A percentile compares a stretch with the other conserved stretches of the same genome.
Conservation (phyloP, 1,139 yeast genomes). For the Magnusiomyces paraingens region DNA sequence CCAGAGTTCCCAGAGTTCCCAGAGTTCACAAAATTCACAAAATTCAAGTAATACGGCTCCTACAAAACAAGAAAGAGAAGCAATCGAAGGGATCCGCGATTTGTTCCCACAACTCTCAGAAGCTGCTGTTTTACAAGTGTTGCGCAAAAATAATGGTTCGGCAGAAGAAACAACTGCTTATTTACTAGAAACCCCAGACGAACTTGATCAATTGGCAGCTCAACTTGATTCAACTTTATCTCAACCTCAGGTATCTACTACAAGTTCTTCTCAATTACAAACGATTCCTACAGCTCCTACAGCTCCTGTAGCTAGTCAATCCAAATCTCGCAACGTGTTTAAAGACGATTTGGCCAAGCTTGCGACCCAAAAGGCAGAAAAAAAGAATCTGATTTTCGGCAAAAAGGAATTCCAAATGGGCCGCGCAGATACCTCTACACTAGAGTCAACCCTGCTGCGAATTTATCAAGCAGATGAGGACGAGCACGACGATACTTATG, state of each 20-base stretch:
- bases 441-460: constrained; percentile 57
- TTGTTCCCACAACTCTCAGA: constrained; percentile 28
- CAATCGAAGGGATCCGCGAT: constrained; percentile 21
- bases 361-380: constrained; percentile 27
- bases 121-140: constrained; percentile 25
- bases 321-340: constrained; percentile 25
- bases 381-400: constrained; percentile 24
- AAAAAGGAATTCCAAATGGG: constrained; percentile 25
- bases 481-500: constrained; percentile 81
- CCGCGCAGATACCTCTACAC: constrained; percentile 31
- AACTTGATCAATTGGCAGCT: constrained; percentile 25
- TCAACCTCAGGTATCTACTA: background rate
- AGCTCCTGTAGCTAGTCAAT: constrained; percentile 7
- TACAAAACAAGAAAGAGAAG: constrained; percentile 8
- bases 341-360: constrained; percentile 31
- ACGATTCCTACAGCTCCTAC: constrained; percentile 9
- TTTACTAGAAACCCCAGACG: constrained; percentile 55
- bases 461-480: constrained; percentile 68
- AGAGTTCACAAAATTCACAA: too few relatives aligned
- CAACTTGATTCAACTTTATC: constrained; percentile 19
- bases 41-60: background rate
- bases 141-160: constrained; percentile 44
- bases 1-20: too few relatives aligned
- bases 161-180: constrained; percentile 55
- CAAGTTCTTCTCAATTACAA: background rate